phyloP scores from a whole-genome alignment of 331 rosid genomes.

The Malus hybrid region DNA sequence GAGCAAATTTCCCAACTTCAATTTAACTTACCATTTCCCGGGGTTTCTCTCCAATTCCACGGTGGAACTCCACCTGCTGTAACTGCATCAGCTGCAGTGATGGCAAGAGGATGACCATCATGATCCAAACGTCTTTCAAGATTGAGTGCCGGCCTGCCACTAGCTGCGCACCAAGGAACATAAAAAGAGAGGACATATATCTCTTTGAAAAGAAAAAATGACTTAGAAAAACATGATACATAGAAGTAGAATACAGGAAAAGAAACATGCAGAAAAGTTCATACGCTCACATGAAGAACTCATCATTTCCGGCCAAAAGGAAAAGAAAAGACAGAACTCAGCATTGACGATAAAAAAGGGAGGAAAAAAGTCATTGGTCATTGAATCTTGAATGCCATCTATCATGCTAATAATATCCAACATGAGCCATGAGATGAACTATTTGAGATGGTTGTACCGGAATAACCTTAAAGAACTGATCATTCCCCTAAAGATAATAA shows the following conservation, averaged over 20 bases:
- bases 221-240: neutral
- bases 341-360: neutral
- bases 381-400: neutral
- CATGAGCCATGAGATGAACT: neutral
- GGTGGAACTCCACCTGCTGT: constrained; percentile 83
- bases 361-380: neutral
- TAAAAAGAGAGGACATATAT: constrained; percentile 6
- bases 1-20: neutral
- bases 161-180: constrained; percentile 41
- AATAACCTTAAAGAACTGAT: too few relatives aligned
- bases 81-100: constrained; percentile 83
- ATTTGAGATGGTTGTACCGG: neutral
- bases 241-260: neutral
- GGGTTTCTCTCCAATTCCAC: constrained; percentile 98
- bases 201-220: neutral
- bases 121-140: constrained; percentile 91
- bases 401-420: neutral
- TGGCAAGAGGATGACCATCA: constrained; percentile 93
- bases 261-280: neutral
- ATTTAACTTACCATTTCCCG: constrained; percentile 64
- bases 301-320: neutral
- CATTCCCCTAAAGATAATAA: neutral
- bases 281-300: neutral
- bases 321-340: neutral
- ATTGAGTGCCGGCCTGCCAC: constrained; percentile 85